Conservation (phyloP, 306 rosid genomes). For the Hippophae rhamnoides region DNA sequence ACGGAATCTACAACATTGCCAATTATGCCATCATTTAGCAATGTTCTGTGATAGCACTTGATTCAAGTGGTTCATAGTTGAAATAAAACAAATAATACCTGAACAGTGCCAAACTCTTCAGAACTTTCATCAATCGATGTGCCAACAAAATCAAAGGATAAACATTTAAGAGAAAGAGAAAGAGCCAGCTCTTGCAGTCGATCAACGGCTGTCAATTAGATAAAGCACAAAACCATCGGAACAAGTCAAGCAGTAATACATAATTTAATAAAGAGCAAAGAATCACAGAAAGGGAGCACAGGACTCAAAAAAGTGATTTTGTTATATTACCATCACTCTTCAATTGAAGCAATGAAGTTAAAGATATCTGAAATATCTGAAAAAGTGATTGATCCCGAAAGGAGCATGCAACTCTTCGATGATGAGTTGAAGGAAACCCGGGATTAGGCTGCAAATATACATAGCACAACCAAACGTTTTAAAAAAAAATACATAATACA, state of each 20-base stretch:
- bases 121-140: constrained; percentile 97
- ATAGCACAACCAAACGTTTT: background rate
- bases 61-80: constrained; percentile 8
- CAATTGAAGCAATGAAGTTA: constrained; percentile 80
- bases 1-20: constrained; percentile 60
- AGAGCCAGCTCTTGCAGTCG: constrained; percentile 96
- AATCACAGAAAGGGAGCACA: background rate
- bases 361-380: constrained; percentile 88
- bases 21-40: constrained; percentile 20
- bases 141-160: constrained; percentile 97
- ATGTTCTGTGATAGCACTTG: constrained; percentile 14
- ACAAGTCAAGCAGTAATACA: background rate
- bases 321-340: constrained; percentile 68
- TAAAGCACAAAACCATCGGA: constrained; percentile 19
- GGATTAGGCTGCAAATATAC: constrained; percentile 61
- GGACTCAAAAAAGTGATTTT: background rate
- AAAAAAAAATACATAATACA: too few species aligned
- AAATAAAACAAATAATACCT: constrained; percentile 43
- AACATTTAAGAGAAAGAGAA: constrained; percentile 82
- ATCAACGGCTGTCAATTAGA: constrained; percentile 51
- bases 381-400: constrained; percentile 90
- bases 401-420: constrained; percentile 94
- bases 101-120: constrained; percentile 97
- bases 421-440: constrained; percentile 88
- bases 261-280: constrained; percentile 3